Conservation (phyloP, 2,329 filamentous ascomycete species). For the Triangularia verruculosa region DNA sequence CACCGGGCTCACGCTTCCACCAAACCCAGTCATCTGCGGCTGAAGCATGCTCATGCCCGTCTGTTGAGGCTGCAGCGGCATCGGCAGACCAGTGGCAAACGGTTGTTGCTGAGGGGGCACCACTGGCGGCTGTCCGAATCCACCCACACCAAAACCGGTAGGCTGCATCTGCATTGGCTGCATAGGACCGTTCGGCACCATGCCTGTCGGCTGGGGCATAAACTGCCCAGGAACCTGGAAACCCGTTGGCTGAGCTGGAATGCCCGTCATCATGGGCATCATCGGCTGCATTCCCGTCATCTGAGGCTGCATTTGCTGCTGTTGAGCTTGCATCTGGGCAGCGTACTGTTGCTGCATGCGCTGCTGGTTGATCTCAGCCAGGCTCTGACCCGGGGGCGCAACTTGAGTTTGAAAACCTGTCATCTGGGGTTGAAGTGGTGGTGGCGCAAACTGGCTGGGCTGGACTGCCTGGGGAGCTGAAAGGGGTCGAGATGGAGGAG, state of each 20-base stretch:
- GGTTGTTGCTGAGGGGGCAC: slow-evolving; percentile 32
- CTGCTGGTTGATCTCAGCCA: slow-evolving; percentile 68
- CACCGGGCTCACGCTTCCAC: not conserved
- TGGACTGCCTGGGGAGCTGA: slow-evolving; percentile 84
- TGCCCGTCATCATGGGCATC: slow-evolving; percentile 51
- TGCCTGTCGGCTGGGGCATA: slow-evolving; percentile 41
- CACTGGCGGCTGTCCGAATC: not conserved
- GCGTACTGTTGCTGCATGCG: slow-evolving; percentile 62
- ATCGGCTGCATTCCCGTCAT: slow-evolving; percentile 39
- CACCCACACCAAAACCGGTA: slow-evolving; percentile 12
- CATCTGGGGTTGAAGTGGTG: slow-evolving; percentile 78
- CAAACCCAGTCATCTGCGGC: slow-evolving; percentile 42
- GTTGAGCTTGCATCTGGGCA: slow-evolving; percentile 36
- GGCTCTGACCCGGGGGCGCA: slow-evolving; percentile 71
- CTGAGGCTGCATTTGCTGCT: slow-evolving; percentile 40
- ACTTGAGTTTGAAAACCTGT: slow-evolving; percentile 65
- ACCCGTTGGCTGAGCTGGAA: slow-evolving; percentile 37
- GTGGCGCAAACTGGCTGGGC: slow-evolving; percentile 68
- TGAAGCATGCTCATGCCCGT: slow-evolving; percentile 41
- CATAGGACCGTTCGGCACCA: not conserved
- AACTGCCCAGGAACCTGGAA: slow-evolving; percentile 40
- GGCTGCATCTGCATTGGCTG: slow-evolving; percentile 13
- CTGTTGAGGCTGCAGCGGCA: slow-evolving; percentile 42
- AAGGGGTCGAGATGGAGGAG: slow-evolving; percentile 72
- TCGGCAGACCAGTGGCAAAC: slow-evolving; percentile 35